phyloP scores from a whole-genome alignment of 2,329 filamentous ascomycete species.

The Sclerotinia subarctica region DNA sequence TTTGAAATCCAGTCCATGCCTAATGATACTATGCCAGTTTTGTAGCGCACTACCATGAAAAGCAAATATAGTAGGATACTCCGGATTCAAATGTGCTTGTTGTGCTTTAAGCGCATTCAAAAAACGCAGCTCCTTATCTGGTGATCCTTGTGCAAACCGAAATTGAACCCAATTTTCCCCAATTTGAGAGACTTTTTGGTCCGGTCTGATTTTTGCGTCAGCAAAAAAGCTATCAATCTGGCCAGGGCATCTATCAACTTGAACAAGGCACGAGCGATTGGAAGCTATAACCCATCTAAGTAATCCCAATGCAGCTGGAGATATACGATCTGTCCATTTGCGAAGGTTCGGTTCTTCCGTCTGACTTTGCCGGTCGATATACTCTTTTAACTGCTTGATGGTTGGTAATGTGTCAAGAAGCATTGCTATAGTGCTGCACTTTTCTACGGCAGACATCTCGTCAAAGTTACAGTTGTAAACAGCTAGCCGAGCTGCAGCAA shows the following conservation, averaged over 20 bases:
- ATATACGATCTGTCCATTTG: slow-evolving; percentile 58
- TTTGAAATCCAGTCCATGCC: slow-evolving; percentile 74
- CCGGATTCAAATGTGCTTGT: slow-evolving; percentile 35
- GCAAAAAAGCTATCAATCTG: slow-evolving; percentile 30
- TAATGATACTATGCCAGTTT: slow-evolving; percentile 91
- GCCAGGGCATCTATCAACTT: slow-evolving; percentile 54
- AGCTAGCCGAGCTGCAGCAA: slow-evolving; percentile 30
- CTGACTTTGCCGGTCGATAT: slow-evolving; percentile 41
- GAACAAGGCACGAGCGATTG: slow-evolving; percentile 80
- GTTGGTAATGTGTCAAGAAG: slow-evolving; percentile 59
- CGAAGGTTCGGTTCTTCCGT: slow-evolving; percentile 38
- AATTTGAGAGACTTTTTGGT: slow-evolving; percentile 57
- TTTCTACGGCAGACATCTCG: slow-evolving; percentile 45
- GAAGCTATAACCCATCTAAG: slow-evolving; percentile 88
- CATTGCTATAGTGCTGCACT: slow-evolving; percentile 49
- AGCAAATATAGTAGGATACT: slow-evolving; percentile 71
- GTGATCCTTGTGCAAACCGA: slow-evolving; percentile 80
- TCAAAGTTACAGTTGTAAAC: slow-evolving; percentile 59
- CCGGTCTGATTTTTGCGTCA: slow-evolving; percentile 30
- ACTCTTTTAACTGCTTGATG: slow-evolving; percentile 55
- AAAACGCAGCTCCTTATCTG: slow-evolving; percentile 81
- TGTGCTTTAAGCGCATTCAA: slow-evolving; percentile 55
- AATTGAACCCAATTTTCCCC: slow-evolving; percentile 69
- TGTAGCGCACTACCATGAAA: slow-evolving; percentile 76
- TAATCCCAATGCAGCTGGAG: slow-evolving; percentile 62